Base-by-base conservation (phyloP, 2,329 filamentous ascomycete species). In the Penicillium sp. region DNA sequence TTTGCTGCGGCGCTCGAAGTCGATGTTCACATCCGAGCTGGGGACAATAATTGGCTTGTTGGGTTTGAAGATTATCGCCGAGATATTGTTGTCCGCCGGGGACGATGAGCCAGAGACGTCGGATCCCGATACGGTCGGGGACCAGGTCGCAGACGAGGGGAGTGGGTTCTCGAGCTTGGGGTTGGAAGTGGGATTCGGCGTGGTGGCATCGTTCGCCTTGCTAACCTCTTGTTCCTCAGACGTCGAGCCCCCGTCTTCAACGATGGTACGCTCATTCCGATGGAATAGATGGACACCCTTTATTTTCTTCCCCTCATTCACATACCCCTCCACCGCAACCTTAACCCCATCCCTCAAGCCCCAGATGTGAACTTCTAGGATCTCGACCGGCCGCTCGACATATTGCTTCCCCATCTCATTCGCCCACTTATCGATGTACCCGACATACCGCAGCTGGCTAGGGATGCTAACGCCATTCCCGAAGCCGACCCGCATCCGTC, bases 391-490 rank as follows among this genome's bases (percentile, higher is more conserved):
- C 19, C 90, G 81, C 68, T 97, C 93, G 8, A 91, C 78, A 68
- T 97, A 99, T 53, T 83, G 82, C 75, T 95, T 96, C 19, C 83
- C 85, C 64, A 79, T 65, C 29, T 84, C 76, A 53, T 85, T 85
- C 2, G 90, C 84, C 93, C 93, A 97, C 13, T 89, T 84, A 68
- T 96, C 89, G 10, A 97, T 90, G 70, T 99, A 99, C 31, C 83
- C 82, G 19, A 99, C 82, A 84, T 90, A 97, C 10, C 94, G 83
- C 58, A 95, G 75, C 74, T 99, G 94, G 64, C 91, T 96, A 0
- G 92, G 92, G 46, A 99, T 99, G 34, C 90, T 94, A 25, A 99
- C 88, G 4, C 94, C 94, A 2, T 87, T 83, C 1, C 93, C 94
- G 70, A 97, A 97, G 19, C 87, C 87, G 3, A 90, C 89, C 48